Evolutionary conservation across 257 asterid species (phyloP).

Genomic region (Galeopsis tetrahit): DNA sequence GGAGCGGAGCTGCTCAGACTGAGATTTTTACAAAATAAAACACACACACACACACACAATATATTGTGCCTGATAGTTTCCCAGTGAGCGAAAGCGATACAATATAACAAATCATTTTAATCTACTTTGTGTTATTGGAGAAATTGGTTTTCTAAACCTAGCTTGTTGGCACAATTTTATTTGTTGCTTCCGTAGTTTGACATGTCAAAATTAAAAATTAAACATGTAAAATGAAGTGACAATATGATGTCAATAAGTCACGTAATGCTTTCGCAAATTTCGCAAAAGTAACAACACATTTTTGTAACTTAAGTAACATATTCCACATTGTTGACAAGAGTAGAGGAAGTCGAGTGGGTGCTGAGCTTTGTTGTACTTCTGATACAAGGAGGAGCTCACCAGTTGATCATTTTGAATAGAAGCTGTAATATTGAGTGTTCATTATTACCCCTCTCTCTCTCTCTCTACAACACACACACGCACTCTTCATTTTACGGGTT

Average conservation of each 20-base stretch:
- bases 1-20: background rate
- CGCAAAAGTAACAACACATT: slow-evolving; percentile 1
- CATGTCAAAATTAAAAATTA: background rate
- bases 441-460: background rate
- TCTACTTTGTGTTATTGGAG: background rate
- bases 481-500: background rate
- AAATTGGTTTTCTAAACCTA: background rate
- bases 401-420: background rate
- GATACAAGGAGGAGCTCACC: background rate
- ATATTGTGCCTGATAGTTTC: background rate
- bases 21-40: slow-evolving; percentile 18
- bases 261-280: slow-evolving; percentile 17
- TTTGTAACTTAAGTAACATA: background rate
- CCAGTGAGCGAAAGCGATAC: background rate
- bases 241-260: background rate
- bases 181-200: background rate
- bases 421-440: background rate
- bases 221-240: slow-evolving; percentile 1
- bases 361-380: background rate
- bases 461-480: background rate
- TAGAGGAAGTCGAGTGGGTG: background rate
- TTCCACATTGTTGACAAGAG: background rate
- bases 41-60: background rate
- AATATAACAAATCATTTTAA: background rate
- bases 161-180: background rate